Evolutionary conservation across 83 land plant genomes (phyloP).

Genomic region (Isoetes engelmannii): DNA sequence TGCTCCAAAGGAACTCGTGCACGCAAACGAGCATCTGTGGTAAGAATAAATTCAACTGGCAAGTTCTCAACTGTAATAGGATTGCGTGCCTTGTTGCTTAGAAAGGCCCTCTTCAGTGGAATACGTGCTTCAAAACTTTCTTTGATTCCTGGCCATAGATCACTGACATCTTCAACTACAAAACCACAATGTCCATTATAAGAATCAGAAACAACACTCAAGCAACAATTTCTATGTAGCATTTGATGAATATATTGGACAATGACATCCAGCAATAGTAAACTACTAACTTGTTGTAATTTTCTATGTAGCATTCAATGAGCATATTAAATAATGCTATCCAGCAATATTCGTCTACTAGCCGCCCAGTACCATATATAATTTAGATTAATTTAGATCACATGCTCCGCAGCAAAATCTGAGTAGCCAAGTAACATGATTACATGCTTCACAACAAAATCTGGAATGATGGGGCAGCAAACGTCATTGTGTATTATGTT

Average conservation of each 20-base stretch:
- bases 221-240: not conserved
- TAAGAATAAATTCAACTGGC: conserved; percentile 83
- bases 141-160: conserved; percentile 78
- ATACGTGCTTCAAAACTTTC: conserved; percentile 72
- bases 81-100: conserved; percentile 89
- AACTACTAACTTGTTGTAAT: no score
- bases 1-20: conserved; percentile 81
- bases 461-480: no score
- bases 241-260: not conserved
- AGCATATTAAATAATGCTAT: no score
- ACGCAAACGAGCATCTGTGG: conserved; percentile 88
- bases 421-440: no score
- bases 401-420: no score
- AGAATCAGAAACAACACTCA: not conserved
- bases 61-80: conserved; percentile 65
- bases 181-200: not conserved
- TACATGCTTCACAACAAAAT: no score
- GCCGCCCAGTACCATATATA: no score
- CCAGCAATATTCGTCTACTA: no score
- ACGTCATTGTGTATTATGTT: no score
- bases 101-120: conserved; percentile 69
- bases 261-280: no score
- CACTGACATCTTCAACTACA: conserved; percentile 96
- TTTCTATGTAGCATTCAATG: no score
- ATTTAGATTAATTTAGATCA: no score